These are phyloP conservation scores for Alliaria petiolata DNA, from an alignment of 345 rosid species.

Conservation along the genomic window DNA sequence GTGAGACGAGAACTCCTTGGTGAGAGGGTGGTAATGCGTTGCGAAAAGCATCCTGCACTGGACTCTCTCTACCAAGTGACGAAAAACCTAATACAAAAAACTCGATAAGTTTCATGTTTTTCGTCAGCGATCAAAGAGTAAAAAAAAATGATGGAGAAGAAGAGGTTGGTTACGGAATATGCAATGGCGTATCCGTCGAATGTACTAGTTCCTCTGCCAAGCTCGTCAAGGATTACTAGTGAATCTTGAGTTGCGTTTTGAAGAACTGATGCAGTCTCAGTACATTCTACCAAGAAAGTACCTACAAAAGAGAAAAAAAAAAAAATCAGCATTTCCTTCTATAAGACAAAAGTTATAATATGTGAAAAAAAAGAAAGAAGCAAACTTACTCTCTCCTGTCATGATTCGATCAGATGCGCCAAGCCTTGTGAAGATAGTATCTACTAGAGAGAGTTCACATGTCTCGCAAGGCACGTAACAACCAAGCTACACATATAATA, in stretches of 20 bases:
- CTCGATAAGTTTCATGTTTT: background rate
- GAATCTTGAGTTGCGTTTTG: slow-evolving; percentile 91
- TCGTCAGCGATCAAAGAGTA: background rate
- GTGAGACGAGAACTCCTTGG: slow-evolving; percentile 87
- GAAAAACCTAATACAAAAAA: slow-evolving; percentile 60
- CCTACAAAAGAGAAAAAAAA: slow-evolving; percentile 36
- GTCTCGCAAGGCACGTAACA: slow-evolving; percentile 75
- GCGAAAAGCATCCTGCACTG: slow-evolving; percentile 88
- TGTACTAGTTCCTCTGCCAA: slow-evolving; percentile 98
- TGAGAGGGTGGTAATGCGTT: slow-evolving; percentile 91
- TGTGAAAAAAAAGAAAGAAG: too few species aligned
- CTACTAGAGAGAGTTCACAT: slow-evolving; percentile 67
- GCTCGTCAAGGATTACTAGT: slow-evolving; percentile 85
- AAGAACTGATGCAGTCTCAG: slow-evolving; percentile 96
- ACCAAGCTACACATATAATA: slow-evolving; percentile 58
- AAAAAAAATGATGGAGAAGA: background rate
- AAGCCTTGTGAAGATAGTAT: slow-evolving; percentile 85
- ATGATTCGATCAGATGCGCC: slow-evolving; percentile 92
- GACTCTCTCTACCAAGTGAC: slow-evolving; percentile 87
- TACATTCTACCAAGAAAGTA: slow-evolving; percentile 87
- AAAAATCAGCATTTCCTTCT: too few species aligned
- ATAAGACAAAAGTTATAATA: too few species aligned
- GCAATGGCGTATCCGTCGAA: slow-evolving; percentile 97
- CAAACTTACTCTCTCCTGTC: slow-evolving; percentile 70
- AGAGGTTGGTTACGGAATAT: slow-evolving; percentile 56